A percentile compares a stretch with the other conserved stretches of the same genome.
phyloP scores from a whole-genome alignment of 2,329 filamentous ascomycete genomes.

The Ophiostoma fasciatum region DNA sequence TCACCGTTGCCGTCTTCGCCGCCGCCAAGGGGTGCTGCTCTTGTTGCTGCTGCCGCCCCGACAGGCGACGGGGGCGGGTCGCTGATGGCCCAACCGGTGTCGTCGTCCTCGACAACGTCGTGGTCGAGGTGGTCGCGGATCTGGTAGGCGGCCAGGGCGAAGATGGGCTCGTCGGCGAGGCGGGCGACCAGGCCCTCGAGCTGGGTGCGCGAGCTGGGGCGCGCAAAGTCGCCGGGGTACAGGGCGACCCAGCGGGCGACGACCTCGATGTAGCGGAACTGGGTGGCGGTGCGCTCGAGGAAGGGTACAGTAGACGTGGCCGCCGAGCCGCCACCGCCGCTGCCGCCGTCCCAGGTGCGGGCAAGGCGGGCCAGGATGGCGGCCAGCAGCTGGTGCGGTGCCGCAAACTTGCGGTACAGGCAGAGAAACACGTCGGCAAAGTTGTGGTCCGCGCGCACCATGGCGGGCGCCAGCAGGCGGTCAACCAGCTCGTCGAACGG shows the following conservation, averaged over 20 bases:
- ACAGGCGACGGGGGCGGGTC: constrained; percentile 38
- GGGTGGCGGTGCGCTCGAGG: constrained; percentile 63
- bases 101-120: constrained; percentile 68
- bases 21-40: too few relatives aligned
- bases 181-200: constrained; percentile 62
- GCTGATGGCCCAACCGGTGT: constrained; percentile 78
- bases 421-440: constrained; percentile 83
- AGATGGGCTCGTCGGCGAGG: constrained; percentile 65
- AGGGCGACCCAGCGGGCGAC: constrained; percentile 78
- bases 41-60: too few relatives aligned
- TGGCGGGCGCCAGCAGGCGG: constrained; percentile 65
- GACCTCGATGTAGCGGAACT: constrained; percentile 70
- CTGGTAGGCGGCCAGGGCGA: constrained; percentile 71
- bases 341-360: constrained; percentile 48
- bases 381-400: constrained; percentile 62
- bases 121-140: constrained; percentile 66
- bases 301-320: too few relatives aligned
- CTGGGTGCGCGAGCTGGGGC: constrained; percentile 53
- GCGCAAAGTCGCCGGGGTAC: constrained; percentile 89
- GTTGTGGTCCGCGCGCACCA: constrained; percentile 77
- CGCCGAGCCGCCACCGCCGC: too few relatives aligned
- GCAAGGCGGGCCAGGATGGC: constrained; percentile 68
- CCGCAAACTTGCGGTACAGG: constrained; percentile 83
- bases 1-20: neutral
- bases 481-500: constrained; percentile 65